phyloP scores from a whole-genome alignment of 2,329 filamentous ascomycete species.

The Chalaropsis thielavioides region DNA sequence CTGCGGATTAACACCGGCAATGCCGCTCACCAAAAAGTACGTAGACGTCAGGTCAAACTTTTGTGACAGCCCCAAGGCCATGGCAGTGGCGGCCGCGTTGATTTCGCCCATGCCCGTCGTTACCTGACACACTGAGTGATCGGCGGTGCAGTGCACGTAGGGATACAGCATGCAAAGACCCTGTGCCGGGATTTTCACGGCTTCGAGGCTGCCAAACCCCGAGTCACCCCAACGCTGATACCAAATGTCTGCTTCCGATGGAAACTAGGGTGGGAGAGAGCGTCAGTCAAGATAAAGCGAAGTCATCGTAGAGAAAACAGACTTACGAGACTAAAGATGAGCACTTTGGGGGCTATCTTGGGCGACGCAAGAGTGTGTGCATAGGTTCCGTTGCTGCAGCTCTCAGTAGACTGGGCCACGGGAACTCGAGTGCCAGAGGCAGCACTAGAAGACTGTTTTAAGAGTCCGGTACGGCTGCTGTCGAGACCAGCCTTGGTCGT shows the following conservation, averaged over 20 bases:
- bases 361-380: not conserved
- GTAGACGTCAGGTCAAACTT: slow-evolving; percentile 50
- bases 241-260: slow-evolving; percentile 48
- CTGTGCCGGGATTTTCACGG: slow-evolving; percentile 41
- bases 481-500: not conserved
- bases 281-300: not conserved
- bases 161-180: slow-evolving; percentile 54
- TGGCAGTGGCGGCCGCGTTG: slow-evolving; percentile 55
- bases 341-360: slow-evolving; percentile 41
- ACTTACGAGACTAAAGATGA: slow-evolving; percentile 48
- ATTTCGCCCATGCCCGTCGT: slow-evolving; percentile 57
- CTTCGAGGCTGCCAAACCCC: slow-evolving; percentile 39
- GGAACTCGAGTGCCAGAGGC: slow-evolving; percentile 7
- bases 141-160: slow-evolving; percentile 46
- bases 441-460: not conserved
- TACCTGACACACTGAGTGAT: slow-evolving; percentile 51
- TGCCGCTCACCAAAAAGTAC: slow-evolving; percentile 59
- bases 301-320: not conserved
- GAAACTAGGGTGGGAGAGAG: slow-evolving; percentile 34
- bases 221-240: slow-evolving; percentile 35
- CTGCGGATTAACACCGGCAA: slow-evolving; percentile 60
- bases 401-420: not conserved
- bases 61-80: slow-evolving; percentile 45
- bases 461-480: not conserved
- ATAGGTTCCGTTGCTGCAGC: not conserved